Evolutionary conservation across 75 land plant species (phyloP), one percentile per base, ranked within the genome.

Genomic region (Pinus tabuliformis): DNA sequence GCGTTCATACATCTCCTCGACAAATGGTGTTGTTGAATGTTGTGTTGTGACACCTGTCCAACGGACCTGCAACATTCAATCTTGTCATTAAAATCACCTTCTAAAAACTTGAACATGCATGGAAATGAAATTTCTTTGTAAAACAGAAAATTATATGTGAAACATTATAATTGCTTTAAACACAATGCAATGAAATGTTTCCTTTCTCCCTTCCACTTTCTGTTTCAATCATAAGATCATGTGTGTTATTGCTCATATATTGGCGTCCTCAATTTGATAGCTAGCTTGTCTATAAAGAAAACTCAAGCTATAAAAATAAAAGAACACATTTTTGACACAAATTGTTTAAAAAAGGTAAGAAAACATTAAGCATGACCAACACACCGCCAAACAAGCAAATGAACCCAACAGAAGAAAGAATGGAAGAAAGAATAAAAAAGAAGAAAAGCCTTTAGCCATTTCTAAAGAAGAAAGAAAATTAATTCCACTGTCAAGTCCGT

Each of bases 1-100:
- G 39, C 89, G 83, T 21, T 91, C 89, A 83, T 95, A 95, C 86
- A 97, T 91, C 16, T 95, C 92, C 79, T 97, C 98, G n/a, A 94
- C 81, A 77, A 89, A 91, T 18, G 93, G 93, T 56, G 91, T 80
- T 45, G 95, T 92, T 24, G 82, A 73, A 65, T 89, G 87, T 72
- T 89, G 84, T 14, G 91, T 91, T 9, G 80, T 78, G 20, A 86
- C 89, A 30, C 91, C 86, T 17, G 92, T 83, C 81, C 86, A 91
- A 59, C 92, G 92, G 12, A 93, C 87, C 98, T 93, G 86, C 59
- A 61, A 58, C 58, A 28, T 30, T 21, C 42, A 52, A 12, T 73
- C 71, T 72, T 5, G 56, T 70, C 5, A 76, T 68, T 42, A 20
- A 42, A 68, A 8, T 1, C 7, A 62, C 9, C 52, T 39, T 42